Percentiles rank a stretch among this genome's conserved stretches.
phyloP scores from a whole-genome alignment of 331 rosid genomes.

The Dryas integrifolia region DNA sequence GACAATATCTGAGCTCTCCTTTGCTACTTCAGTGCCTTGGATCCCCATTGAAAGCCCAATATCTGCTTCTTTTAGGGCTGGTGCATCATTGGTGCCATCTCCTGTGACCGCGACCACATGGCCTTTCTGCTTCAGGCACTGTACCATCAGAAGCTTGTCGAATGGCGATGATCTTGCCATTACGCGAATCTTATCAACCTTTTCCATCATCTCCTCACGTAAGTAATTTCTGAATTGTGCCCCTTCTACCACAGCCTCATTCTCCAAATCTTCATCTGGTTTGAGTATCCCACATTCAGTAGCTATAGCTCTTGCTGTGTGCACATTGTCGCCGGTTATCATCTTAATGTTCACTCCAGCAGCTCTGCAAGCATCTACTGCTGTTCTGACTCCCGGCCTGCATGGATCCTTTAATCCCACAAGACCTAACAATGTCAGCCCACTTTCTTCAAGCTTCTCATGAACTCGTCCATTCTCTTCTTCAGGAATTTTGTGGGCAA shows the following conservation, averaged over 20 bases:
- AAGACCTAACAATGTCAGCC: constrained; percentile 27
- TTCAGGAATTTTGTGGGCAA: constrained; percentile 26
- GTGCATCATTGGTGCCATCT: constrained; percentile 49
- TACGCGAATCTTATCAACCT: constrained; percentile 30
- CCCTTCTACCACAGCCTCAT: constrained; percentile 34
- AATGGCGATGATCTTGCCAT: constrained; percentile 46
- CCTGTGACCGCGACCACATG: constrained; percentile 50
- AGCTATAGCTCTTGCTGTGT: constrained; percentile 48
- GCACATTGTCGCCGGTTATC: constrained; percentile 45
- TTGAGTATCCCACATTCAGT: constrained; percentile 38
- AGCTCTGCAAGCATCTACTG: constrained; percentile 39
- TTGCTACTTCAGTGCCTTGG: constrained; percentile 54
- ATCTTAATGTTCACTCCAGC: constrained; percentile 43
- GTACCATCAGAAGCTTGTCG: constrained; percentile 44
- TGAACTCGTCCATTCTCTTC: constrained; percentile 4
- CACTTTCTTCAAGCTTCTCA: constrained; percentile 32
- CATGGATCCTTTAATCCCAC: constrained; percentile 44
- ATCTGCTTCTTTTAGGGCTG: constrained; percentile 43
- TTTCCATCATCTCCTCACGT: constrained; percentile 33
- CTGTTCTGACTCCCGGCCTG: constrained; percentile 33
- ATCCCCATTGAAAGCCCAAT: constrained; percentile 51
- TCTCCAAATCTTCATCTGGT: constrained; percentile 9
- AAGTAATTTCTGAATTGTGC: constrained; percentile 36
- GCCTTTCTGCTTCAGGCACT: constrained; percentile 41
- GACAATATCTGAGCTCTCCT: constrained; percentile 47